phyloP scores from a whole-genome alignment of 495 filamentous ascomycete genomes.

The Podospora tetraspora region DNA sequence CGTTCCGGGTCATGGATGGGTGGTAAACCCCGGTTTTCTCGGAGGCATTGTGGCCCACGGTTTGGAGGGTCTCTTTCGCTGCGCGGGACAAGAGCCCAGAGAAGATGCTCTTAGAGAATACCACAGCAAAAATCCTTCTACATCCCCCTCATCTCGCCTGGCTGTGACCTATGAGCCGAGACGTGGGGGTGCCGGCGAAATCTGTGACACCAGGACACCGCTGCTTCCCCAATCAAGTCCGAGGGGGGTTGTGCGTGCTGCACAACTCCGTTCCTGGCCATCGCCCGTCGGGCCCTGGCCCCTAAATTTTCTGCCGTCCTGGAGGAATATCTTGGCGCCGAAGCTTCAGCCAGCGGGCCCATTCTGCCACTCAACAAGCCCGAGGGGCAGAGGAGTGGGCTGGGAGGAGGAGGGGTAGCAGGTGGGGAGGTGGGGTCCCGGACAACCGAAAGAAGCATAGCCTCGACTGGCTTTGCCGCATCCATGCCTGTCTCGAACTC shows the following conservation, averaged over 20 bases:
- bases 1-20: slow-evolving; percentile 28
- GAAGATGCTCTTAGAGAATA: not conserved
- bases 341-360: not conserved
- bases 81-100: not conserved
- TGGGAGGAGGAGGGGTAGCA: slow-evolving; percentile 2
- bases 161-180: not conserved
- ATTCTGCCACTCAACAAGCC: not conserved
- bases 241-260: not conserved
- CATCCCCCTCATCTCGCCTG: not conserved
- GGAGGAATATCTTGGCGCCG: not conserved
- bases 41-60: slow-evolving; percentile 14
- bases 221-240: not conserved
- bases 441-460: slow-evolving; percentile 8
- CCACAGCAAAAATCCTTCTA: not conserved
- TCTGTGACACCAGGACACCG: not conserved
- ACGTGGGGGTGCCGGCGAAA: not conserved
- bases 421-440: not conserved
- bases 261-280: not conserved
- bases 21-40: slow-evolving; percentile 24
- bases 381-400: not conserved
- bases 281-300: not conserved
- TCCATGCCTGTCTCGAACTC: not conserved
- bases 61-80: slow-evolving; percentile 1
- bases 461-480: not conserved
- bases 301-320: not conserved